Evolutionary conservation across 2,329 filamentous ascomycete genomes (phyloP).

Genomic region (Cordyceps pruinosa): DNA sequence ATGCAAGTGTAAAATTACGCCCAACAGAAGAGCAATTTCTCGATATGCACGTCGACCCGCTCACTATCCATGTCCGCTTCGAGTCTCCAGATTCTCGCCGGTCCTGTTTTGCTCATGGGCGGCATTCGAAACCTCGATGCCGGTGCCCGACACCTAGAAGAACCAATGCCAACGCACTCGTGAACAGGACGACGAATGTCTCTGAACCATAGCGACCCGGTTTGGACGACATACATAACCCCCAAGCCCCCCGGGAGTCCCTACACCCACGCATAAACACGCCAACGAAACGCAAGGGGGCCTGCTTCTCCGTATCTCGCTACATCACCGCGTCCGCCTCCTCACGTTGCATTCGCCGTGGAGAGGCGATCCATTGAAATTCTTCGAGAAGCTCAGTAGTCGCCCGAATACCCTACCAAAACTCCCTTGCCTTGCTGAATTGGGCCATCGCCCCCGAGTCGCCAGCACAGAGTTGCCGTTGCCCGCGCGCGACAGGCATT

Average conservation of each 20-base stretch:
- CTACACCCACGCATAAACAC: too few species aligned
- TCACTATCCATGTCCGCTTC: conserved; percentile 1
- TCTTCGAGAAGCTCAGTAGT: conserved; percentile 2
- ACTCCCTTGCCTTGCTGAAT: background rate
- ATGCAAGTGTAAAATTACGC: background rate
- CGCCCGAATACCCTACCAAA: background rate
- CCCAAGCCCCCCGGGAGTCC: too few species aligned
- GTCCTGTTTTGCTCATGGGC: too few species aligned
- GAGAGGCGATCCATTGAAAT: background rate
- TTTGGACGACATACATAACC: too few species aligned
- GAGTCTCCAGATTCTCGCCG: background rate
- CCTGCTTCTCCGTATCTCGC: background rate
- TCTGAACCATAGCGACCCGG: too few species aligned
- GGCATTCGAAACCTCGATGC: too few species aligned
- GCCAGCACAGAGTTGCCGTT: background rate
- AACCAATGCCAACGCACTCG: too few species aligned
- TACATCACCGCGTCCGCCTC: background rate
- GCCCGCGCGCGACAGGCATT: background rate
- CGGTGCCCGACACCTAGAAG: too few species aligned
- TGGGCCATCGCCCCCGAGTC: too few species aligned
- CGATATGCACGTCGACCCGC: conserved; percentile 4
- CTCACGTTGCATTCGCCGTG: conserved; percentile 3
- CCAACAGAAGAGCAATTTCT: conserved; percentile 7
- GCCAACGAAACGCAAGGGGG: background rate
- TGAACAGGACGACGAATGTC: too few species aligned